phyloP scores from a whole-genome alignment of 345 rosid genomes.

The Brassica cretica region DNA sequence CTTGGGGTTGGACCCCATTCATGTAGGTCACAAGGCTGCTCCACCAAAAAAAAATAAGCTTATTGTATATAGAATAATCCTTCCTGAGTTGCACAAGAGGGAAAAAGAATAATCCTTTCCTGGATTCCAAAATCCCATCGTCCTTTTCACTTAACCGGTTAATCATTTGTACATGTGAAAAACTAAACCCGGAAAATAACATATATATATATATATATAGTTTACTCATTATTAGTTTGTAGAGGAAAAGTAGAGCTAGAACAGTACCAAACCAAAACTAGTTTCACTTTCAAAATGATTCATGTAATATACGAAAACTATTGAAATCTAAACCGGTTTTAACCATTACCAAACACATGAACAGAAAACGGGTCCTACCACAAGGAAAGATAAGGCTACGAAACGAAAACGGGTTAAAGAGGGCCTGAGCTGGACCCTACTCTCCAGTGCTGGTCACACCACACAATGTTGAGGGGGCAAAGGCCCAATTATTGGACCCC shows the following conservation, averaged over 20 bases:
- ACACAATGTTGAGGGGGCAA: constrained; percentile 14
- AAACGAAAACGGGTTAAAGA: constrained; percentile 19
- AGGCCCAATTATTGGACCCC: constrained; percentile 37
- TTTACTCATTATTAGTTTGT: no score
- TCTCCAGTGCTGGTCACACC: constrained; percentile 34
- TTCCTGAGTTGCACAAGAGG: not conserved
- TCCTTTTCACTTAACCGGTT: constrained; percentile 8
- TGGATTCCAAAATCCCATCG: constrained; percentile 37
- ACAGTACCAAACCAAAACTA: not conserved
- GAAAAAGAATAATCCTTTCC: constrained; percentile 28
- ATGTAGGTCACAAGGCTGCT: constrained; percentile 42
- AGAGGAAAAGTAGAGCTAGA: not conserved
- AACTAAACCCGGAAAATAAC: not conserved
- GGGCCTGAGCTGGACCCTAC: constrained; percentile 38
- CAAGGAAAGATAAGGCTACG: constrained; percentile 30
- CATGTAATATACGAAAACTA: not conserved
- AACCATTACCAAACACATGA: constrained; percentile 14
- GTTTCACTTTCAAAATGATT: not conserved
- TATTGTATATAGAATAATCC: constrained; percentile 32
- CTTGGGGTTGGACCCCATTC: constrained; percentile 33
- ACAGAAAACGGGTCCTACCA: constrained; percentile 28
- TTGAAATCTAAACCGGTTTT: constrained; percentile 11
- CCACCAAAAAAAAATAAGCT: constrained; percentile 30
- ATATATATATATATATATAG: not conserved
- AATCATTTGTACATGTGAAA: not conserved